Base-by-base conservation (phyloP, 768 basidiomycete species). In the Multifurca ochricompacta region DNA sequence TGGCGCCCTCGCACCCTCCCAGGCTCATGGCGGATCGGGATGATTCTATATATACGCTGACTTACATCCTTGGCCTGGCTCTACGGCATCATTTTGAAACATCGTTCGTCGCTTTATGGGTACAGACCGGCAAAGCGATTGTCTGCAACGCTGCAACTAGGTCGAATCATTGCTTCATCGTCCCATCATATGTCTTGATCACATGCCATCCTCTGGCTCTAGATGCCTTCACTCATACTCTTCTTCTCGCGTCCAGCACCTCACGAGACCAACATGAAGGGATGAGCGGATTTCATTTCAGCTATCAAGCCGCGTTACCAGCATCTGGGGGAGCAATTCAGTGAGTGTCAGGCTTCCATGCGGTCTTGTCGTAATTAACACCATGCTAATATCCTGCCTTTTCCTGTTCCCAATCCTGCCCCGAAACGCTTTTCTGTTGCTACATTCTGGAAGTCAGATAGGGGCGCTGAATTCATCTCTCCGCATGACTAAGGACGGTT, bases 241-340 rank as follows among this genome's bases (percentile, higher is more conserved):
- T 25, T 14, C 32, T 41, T 32, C 43, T 57, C 27, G 40, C 40
- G 42, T 31, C 31, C 21, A 46, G 39, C 39, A 57, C 44, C 51
- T 35, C 56, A 57, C 51, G 51, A 45, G 56, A 57, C 56, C 50
- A 44, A 48, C 56, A 52, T 52, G 56, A 52, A 37, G 44, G 39
- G 21, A 51, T 36, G 50, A 47, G 32, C 45, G 37, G 37, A 10
- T 34, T 52, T 56, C 39, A 47, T 57, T 47, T 56, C 31, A 40
- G 18, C 11, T n/a, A 40, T 51, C 39, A n/a, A 21, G 56, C 56
- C 56, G 56, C 56, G 56, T 25, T 57, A 57, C 43, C 51, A 52
- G 56, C 56, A 48, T 42, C 19, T 23, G 42, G 27, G 9, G 30
- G 23, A 28, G 14, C 32, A 19, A 48, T 48, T 48, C 50, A 13